Conservation (phyloP, 257 asterid species). For the Solanum gandarillasii region DNA sequence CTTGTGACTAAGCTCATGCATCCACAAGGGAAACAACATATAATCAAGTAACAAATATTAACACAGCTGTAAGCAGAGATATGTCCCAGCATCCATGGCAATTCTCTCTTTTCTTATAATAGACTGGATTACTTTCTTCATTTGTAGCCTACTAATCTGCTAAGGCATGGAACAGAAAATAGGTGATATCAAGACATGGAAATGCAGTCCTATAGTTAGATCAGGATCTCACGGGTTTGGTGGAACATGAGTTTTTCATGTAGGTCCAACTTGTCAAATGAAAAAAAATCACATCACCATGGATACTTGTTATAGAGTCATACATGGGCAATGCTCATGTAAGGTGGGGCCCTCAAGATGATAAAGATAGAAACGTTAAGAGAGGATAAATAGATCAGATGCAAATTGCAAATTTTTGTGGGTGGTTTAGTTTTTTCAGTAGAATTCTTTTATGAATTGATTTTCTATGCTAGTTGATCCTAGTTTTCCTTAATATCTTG, state of each 20-base stretch:
- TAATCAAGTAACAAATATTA: background rate
- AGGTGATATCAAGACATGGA: background rate
- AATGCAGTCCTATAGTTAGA: background rate
- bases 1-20: background rate
- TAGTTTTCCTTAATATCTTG: background rate
- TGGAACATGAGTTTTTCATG: background rate
- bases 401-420: background rate
- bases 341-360: background rate
- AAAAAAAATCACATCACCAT: background rate
- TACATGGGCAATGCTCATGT: background rate
- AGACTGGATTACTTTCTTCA: background rate
- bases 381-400: background rate
- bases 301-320: background rate
- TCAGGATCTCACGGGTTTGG: background rate
- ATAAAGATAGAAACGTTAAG: background rate
- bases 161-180: background rate
- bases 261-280: background rate
- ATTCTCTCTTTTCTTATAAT: background rate
- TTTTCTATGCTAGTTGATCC: background rate
- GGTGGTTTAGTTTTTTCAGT: background rate
- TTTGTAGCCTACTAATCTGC: background rate
- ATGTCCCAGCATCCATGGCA: background rate
- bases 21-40: background rate
- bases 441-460: background rate
- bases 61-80: background rate